Evolutionary conservation across 805 yeast species (phyloP).

Genomic region (Candida multigemmis): DNA sequence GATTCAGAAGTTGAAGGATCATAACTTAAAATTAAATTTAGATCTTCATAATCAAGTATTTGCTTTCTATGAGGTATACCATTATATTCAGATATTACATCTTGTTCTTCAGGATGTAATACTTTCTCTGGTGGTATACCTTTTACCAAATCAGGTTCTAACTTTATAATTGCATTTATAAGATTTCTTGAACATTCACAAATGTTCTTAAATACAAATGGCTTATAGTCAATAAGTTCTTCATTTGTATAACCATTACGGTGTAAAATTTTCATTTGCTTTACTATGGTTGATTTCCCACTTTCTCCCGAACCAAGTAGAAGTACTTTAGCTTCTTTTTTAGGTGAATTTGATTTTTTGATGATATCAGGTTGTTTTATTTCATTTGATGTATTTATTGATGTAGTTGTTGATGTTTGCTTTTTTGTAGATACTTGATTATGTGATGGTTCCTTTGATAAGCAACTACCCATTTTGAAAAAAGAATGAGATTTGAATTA

Average conservation of each 20-base stretch:
- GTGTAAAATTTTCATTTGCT: conserved; percentile 74
- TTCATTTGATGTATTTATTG: too few species aligned
- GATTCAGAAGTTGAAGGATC: conserved; percentile 43
- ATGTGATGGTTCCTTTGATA: too few species aligned
- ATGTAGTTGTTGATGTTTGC: too few species aligned
- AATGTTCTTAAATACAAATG: conserved; percentile 71
- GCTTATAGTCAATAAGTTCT: conserved; percentile 66
- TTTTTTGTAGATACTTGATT: too few species aligned
- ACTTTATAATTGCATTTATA: conserved; percentile 54
- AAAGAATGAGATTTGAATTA: too few species aligned
- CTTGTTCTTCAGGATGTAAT: conserved; percentile 2
- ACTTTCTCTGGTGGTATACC: conserved; percentile 2
- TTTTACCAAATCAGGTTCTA: conserved; percentile 30
- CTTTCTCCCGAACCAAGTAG: conserved; percentile 83
- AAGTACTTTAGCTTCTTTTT: conserved; percentile 59
- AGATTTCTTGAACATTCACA: conserved; percentile 69
- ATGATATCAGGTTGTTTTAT: too few species aligned
- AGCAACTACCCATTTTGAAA: too few species aligned
- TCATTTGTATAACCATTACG: conserved; percentile 63
- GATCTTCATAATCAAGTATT: conserved; percentile 23
- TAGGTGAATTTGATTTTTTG: too few species aligned
- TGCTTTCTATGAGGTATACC: conserved; percentile 6
- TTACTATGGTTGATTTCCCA: conserved; percentile 74
- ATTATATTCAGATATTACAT: conserved; percentile 2
- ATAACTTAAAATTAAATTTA: conserved; percentile 35